Evolutionary conservation across 2,329 filamentous ascomycete genomes (phyloP), one percentile per base, ranked within the genome.

Genomic region (Pochonia chlamydosporia): DNA sequence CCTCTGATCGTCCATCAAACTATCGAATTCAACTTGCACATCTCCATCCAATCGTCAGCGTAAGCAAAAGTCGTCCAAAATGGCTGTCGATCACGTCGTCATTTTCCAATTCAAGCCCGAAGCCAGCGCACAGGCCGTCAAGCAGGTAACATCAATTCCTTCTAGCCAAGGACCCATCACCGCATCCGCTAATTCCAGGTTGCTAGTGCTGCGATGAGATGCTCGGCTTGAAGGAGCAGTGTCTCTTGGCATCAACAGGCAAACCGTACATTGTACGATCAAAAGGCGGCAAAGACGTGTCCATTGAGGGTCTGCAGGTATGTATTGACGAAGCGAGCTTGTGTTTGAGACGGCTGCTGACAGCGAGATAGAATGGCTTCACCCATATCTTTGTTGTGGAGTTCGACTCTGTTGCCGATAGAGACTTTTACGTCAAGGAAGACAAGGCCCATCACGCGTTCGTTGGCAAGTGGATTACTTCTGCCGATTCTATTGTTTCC

Each of bases 371-470:
- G 83, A 71, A 75, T 42, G 84, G 77, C 1, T 78, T 84, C 43
- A 82, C 82, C 1, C 85, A 90, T 59, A 82, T 73, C 0, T 89
- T 89, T 52, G 75, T 90, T 2, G 73, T 76, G 20, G 78, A 87
- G 55, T 89, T 90, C 49, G 73, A 75, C 9, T 82, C 63, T 20
- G 69, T 70, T 16, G 75, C 79, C 52, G 85, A 90, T 58, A 70
- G 84, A 40, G 74, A 82, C 50, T 89, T 87, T 56, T 90, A 89
- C 59, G 64, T 85, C 6, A 63, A 76, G 44, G 66, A 79, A 25
- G 86, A 90, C 55, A 81, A 82, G 1, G 75, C 66, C 8, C 85
- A 89, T 59, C 64, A 72, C 30, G 76, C 63, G 0, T 88, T 87
- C 54, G 68, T 79, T n/a, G 66, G 74, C 47, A 73, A 2, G 55